Percentiles rank a stretch among this genome's conserved stretches.
These are phyloP conservation scores for Lepiota venenata DNA, from an alignment of 768 basidiomycete genomes.

Conservation along the genomic window DNA sequence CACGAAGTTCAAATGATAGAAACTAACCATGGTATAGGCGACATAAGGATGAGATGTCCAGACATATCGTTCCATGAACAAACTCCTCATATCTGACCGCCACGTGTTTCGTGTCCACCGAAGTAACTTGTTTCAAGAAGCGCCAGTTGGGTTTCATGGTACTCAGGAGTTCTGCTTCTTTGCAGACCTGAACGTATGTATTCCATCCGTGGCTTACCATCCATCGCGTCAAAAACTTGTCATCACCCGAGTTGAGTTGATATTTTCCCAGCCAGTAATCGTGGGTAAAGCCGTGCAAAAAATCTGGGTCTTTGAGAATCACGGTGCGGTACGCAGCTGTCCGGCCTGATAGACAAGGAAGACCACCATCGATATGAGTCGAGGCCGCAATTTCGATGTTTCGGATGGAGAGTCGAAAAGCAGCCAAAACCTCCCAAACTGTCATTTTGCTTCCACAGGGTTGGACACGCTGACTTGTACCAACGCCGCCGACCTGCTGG, in stretches of 20 bases:
- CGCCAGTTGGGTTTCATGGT: slow-evolving; percentile 98
- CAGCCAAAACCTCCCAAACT: slow-evolving; percentile 93
- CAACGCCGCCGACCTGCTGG: slow-evolving; percentile 89
- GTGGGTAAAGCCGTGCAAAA: slow-evolving; percentile 89
- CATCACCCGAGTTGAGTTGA: slow-evolving; percentile 91
- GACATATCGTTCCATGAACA: slow-evolving; percentile 85
- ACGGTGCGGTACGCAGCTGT: slow-evolving; percentile 93
- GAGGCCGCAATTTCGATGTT: slow-evolving; percentile 91
- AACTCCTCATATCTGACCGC: slow-evolving; percentile 82
- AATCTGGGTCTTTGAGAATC: slow-evolving; percentile 93
- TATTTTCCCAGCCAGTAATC: slow-evolving; percentile 94
- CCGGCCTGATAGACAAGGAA: slow-evolving; percentile 89
- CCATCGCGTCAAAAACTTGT: slow-evolving; percentile 94
- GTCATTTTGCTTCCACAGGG: slow-evolving; percentile 77
- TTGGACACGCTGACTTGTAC: slow-evolving; percentile 87
- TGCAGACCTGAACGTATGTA: slow-evolving; percentile 89
- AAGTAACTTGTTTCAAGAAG: slow-evolving; percentile 90
- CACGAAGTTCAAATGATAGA: slow-evolving; percentile 40
- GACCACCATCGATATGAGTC: slow-evolving; percentile 90
- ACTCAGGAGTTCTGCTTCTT: slow-evolving; percentile 79
- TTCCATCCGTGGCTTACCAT: slow-evolving; percentile 96
- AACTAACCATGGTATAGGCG: slow-evolving; percentile 85
- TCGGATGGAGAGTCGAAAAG: slow-evolving; percentile 88
- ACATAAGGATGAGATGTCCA: slow-evolving; percentile 92
- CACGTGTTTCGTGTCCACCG: slow-evolving; percentile 95